Evolutionary conservation across 2,329 filamentous ascomycete genomes (phyloP), one percentile per base, ranked within the genome.

Genomic region (Arthrinium puccinioides): DNA sequence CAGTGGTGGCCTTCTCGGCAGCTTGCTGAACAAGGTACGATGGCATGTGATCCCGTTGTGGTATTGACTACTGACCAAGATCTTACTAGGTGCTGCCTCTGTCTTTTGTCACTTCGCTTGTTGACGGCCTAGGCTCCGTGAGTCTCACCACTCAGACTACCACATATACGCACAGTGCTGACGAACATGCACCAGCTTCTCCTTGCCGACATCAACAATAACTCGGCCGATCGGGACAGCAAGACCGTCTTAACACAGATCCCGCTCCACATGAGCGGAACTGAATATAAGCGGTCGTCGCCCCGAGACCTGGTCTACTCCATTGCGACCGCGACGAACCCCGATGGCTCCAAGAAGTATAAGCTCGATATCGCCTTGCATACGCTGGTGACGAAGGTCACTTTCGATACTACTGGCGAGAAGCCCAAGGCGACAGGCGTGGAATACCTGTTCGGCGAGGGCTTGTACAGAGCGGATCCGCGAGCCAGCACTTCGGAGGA

Each of bases 251-350:
- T 36, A n/a, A 24, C 67, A 54, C 72, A 77, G 52, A 66, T 77
- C 8, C 72, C 74, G 9, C 50, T 75, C 21, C 60, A 65, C 1
- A 66, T 69, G 25, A 54, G 39, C 7, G 39, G 30, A 14, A 24
- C 61, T 43, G 51, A 58, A 6, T 56, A 56, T 23, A 19, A 25
- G 10, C 43, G 46, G 20, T 49, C 57, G 23, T 74, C 69, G 37
- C 61, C 70, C 27, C 70, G 62, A 48, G 72, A 74, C 39, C 67
- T 63, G 51, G 73, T 68, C 37, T 21, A 67, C 18, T 21, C 33
- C 5, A 36, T 24, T 19, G 5, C 16, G 8, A 36, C 14, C n/a
- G 11, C 33, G 15, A 36, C 18, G 6, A 55, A 41, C 72, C 44
- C 36, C 60, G 62, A 47, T 66, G 54, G 43, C 70, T 52, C 63